Conservation (phyloP, 2,329 filamentous ascomycete genomes). For the Drechslera avenae region DNA sequence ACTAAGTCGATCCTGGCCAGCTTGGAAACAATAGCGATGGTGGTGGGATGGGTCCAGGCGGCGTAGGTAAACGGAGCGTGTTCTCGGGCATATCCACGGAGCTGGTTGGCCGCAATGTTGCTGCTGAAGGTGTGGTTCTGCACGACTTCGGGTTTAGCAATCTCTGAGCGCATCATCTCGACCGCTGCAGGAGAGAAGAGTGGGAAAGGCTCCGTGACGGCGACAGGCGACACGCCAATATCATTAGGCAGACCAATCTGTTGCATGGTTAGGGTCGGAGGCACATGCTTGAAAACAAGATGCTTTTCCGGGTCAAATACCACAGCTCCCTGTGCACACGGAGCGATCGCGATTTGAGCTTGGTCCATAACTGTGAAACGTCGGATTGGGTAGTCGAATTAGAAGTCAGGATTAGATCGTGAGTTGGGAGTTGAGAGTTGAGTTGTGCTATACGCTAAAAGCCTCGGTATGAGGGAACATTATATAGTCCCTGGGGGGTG, state of each 20-base stretch:
- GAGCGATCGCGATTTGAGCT: background rate
- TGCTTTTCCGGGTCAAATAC: slow-evolving; percentile 63
- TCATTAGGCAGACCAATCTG: slow-evolving; percentile 63
- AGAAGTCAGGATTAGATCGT: too few relatives aligned
- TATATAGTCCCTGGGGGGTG: too few relatives aligned
- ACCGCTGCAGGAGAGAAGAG: slow-evolving; percentile 68
- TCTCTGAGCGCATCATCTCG: slow-evolving; percentile 65
- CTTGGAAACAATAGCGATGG: slow-evolving; percentile 59
- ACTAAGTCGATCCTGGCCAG: slow-evolving; percentile 64
- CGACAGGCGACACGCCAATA: slow-evolving; percentile 65
- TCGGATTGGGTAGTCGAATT: too few relatives aligned
- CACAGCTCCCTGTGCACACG: slow-evolving; percentile 3
- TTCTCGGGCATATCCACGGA: slow-evolving; percentile 62
- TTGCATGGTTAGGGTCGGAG: slow-evolving; percentile 63
- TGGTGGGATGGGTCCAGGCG: slow-evolving; percentile 63
- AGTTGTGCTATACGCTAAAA: too few relatives aligned
- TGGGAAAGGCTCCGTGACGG: slow-evolving; percentile 68
- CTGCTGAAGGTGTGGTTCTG: slow-evolving; percentile 63
- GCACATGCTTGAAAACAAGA: slow-evolving; percentile 58
- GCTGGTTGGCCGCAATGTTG: slow-evolving; percentile 62
- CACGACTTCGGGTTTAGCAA: slow-evolving; percentile 63
- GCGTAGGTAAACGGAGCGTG: slow-evolving; percentile 69
- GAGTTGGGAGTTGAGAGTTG: too few relatives aligned
- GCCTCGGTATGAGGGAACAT: too few relatives aligned
- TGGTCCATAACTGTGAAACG: background rate